Percentiles rank a stretch among this genome's conserved stretches.
phyloP scores from a whole-genome alignment of 306 rosid genomes.

The Citrullus amarus region DNA sequence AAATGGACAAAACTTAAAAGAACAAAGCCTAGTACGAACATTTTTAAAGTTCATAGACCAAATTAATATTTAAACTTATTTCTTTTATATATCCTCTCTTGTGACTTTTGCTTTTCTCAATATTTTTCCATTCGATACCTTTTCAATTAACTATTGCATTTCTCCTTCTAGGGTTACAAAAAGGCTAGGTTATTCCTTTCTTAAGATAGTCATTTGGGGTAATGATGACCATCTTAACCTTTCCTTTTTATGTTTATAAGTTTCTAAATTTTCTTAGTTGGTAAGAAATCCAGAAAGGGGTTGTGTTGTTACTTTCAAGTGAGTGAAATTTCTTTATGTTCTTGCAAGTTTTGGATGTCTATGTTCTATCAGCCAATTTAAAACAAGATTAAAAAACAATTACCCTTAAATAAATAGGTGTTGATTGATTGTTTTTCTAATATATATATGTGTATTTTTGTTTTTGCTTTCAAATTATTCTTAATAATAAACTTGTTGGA shows the following conservation, averaged over 20 bases:
- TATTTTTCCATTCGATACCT: background rate
- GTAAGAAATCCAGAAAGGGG: background rate
- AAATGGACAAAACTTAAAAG: too few species aligned
- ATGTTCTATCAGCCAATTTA: too few species aligned
- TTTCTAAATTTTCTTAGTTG: background rate
- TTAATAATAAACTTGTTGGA: too few species aligned
- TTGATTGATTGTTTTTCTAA: too few species aligned
- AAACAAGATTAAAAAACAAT: too few species aligned
- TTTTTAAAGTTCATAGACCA: too few species aligned
- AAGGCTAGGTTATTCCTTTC: background rate
- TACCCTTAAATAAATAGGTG: too few species aligned
- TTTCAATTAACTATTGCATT: background rate
- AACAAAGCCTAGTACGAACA: background rate
- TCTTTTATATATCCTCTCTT: background rate
- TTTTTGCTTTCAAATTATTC: too few species aligned
- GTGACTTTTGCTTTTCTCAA: background rate
- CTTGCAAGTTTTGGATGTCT: too few species aligned
- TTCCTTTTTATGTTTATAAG: background rate
- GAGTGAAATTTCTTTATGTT: background rate
- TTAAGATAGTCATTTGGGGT: background rate
- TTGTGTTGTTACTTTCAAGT: background rate
- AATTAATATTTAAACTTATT: too few species aligned
- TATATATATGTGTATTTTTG: too few species aligned
- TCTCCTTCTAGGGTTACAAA: conserved; percentile 2
- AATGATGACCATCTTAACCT: background rate